These are phyloP conservation scores for Candida railenensis DNA, from an alignment of 805 yeast species.

Conservation along the genomic window DNA sequence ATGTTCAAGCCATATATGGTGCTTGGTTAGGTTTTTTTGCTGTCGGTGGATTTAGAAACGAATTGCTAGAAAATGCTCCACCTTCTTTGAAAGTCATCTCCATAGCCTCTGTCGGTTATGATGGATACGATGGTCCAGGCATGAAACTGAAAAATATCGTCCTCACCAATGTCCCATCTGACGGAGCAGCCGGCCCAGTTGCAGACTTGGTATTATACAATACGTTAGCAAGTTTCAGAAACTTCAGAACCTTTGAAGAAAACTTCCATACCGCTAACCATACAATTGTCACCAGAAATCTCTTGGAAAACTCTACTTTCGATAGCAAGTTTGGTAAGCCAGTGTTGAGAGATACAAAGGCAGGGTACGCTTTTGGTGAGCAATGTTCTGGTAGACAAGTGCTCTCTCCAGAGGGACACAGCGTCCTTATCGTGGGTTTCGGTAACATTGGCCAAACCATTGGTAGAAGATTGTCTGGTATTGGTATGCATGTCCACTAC, in stretches of 20 bases:
- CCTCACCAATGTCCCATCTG: conserved; percentile 56
- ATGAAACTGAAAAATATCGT: conserved; percentile 44
- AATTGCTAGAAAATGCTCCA: conserved; percentile 46
- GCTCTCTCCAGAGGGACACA: conserved; percentile 55
- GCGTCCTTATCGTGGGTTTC: conserved; percentile 67
- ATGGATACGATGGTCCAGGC: conserved; percentile 44
- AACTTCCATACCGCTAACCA: conserved; percentile 38
- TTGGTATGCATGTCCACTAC: conserved; percentile 68
- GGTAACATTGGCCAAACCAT: conserved; percentile 72
- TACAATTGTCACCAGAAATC: conserved; percentile 46
- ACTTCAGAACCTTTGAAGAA: conserved; percentile 47
- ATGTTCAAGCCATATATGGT: conserved; percentile 54
- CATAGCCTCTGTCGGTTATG: conserved; percentile 59
- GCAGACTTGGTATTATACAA: conserved; percentile 68
- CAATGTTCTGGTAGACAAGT: conserved; percentile 44
- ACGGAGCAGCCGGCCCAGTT: conserved; percentile 65
- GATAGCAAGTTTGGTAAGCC: conserved; percentile 28
- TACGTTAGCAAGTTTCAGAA: conserved; percentile 59
- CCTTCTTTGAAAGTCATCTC: conserved; percentile 45
- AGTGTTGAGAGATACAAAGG: neutral
- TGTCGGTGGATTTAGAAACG: conserved; percentile 50
- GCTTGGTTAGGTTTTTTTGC: conserved; percentile 57
- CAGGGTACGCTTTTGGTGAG: conserved; percentile 41
- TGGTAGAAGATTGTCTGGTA: conserved; percentile 51
- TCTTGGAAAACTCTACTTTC: conserved; percentile 32